These are phyloP conservation scores for Candida sithepensis DNA, from an alignment of 805 yeast species.

Conservation along the genomic window DNA sequence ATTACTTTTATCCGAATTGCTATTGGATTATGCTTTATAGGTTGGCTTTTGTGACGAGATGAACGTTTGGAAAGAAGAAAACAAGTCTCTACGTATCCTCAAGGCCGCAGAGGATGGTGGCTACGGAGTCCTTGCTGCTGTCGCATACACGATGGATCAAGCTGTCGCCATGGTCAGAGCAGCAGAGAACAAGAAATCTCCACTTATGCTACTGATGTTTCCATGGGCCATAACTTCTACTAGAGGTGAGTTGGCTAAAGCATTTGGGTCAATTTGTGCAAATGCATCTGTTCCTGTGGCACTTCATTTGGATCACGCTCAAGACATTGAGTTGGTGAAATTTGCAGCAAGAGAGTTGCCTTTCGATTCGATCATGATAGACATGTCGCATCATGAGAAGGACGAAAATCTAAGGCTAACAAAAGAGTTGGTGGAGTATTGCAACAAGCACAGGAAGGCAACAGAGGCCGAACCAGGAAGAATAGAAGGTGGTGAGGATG, in stretches of 20 bases:
- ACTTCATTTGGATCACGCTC: conserved; percentile 36
- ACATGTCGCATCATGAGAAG: conserved; percentile 35
- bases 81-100: conserved; percentile 29
- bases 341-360: conserved; percentile 31
- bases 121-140: conserved; percentile 34
- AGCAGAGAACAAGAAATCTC: conserved; percentile 32
- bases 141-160: conserved; percentile 35
- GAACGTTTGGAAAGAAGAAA: conserved; percentile 15
- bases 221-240: conserved; percentile 37
- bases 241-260: conserved; percentile 27
- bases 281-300: conserved; percentile 35
- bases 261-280: conserved; percentile 24
- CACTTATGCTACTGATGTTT: conserved; percentile 33
- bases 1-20: no score
- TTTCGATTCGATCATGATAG: conserved; percentile 38
- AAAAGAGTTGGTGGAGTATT: conserved; percentile 28
- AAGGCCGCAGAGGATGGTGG: conserved; percentile 29
- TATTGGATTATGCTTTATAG: no score
- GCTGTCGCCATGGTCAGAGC: conserved; percentile 33
- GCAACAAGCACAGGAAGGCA: conserved; percentile 28
- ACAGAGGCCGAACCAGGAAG: conserved; percentile 39
- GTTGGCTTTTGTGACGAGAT: neutral
- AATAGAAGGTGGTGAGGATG: conserved; percentile 38
- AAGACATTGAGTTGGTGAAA: conserved; percentile 28
- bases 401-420: conserved; percentile 31